Evolutionary conservation across 78 protist species (phyloP).

Genomic region (Dictyostelium intermedium): DNA sequence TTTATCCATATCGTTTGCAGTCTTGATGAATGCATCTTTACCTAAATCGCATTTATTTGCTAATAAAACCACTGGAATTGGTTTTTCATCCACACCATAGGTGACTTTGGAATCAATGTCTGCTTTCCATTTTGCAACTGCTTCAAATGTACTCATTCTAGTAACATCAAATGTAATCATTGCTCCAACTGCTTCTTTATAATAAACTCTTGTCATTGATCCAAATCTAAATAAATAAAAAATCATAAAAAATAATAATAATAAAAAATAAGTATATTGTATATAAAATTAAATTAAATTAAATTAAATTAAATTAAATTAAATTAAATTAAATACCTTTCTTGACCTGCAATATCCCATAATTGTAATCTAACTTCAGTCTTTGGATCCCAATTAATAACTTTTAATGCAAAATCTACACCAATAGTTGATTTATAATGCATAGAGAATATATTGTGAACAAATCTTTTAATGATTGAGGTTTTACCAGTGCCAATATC

Average conservation of each 20-base stretch:
- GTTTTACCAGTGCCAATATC: slow-evolving; percentile 88
- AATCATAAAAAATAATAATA: background rate
- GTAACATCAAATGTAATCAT: slow-evolving; percentile 95
- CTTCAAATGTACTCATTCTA: slow-evolving; percentile 93
- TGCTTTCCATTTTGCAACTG: slow-evolving; percentile 94
- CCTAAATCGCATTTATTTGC: slow-evolving; percentile 94
- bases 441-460: slow-evolving; percentile 89
- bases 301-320: too few species aligned
- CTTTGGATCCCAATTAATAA: slow-evolving; percentile 84
- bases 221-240: slow-evolving; percentile 76
- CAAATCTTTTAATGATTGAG: slow-evolving; percentile 83
- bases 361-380: slow-evolving; percentile 92
- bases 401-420: slow-evolving; percentile 96
- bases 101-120: slow-evolving; percentile 92
- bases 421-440: slow-evolving; percentile 96
- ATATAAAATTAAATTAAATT: background rate
- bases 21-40: slow-evolving; percentile 74
- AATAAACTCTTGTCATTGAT: slow-evolving; percentile 96
- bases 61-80: slow-evolving; percentile 94
- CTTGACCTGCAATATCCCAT: slow-evolving; percentile 83
- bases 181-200: slow-evolving; percentile 97
- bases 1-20: slow-evolving; percentile 89
- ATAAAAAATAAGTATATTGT: background rate
- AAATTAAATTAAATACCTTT: background rate
- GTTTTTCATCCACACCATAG: slow-evolving; percentile 45